Evolutionary conservation across 2,329 filamentous ascomycete species (phyloP).

Genomic region (Exophiala aquamarina): DNA sequence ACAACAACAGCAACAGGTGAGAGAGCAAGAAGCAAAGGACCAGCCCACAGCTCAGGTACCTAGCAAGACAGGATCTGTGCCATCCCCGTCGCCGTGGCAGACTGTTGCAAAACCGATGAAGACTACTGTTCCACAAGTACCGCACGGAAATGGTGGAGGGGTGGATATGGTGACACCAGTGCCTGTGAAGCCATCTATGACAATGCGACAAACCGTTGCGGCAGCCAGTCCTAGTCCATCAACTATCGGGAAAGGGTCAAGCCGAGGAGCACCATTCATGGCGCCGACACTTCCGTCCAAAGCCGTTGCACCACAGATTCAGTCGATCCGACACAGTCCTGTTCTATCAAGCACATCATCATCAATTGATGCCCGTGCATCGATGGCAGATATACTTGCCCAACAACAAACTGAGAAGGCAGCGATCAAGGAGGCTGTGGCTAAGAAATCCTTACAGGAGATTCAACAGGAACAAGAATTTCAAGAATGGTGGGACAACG

Average conservation of each 20-base stretch:
- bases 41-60: conserved; percentile 32
- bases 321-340: conserved; percentile 48
- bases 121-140: conserved; percentile 16
- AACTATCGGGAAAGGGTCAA: conserved; percentile 9
- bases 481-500: conserved; percentile 93
- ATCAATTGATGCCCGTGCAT: conserved; percentile 39
- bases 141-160: conserved; percentile 3
- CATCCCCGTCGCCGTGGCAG: conserved; percentile 64
- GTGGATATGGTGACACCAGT: conserved; percentile 5
- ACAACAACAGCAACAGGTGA: conserved; percentile 66
- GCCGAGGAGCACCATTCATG: conserved; percentile 17
- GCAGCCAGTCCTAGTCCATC: conserved; percentile 36
- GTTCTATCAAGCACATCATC: conserved; percentile 26
- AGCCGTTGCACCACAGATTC: conserved; percentile 35
- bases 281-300: conserved; percentile 32
- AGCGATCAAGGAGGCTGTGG: conserved; percentile 72
- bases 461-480: conserved; percentile 98
- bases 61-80: conserved; percentile 2
- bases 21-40: conserved; percentile 40
- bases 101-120: conserved; percentile 39
- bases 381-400: conserved; percentile 83
- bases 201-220: conserved; percentile 61
- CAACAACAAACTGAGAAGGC: conserved; percentile 85
- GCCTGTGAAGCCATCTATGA: conserved; percentile 48
- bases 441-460: conserved; percentile 86